Evolutionary conservation across 2,329 filamentous ascomycete species (phyloP), one percentile per base, ranked within the genome.

Genomic region (Pseudogymnoascus sp.): DNA sequence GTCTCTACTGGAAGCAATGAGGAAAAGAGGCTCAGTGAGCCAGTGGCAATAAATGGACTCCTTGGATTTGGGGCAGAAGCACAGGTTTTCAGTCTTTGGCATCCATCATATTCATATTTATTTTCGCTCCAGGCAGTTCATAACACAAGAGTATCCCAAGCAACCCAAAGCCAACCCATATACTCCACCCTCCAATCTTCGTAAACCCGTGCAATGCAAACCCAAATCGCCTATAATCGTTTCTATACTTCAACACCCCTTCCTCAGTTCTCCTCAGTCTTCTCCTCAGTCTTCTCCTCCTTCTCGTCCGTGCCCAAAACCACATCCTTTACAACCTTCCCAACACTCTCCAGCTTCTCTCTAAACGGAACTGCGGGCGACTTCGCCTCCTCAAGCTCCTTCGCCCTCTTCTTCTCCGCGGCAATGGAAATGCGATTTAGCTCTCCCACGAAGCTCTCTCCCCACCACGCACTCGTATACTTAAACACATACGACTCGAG

Each of bases 391-490:
- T 52, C 45, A 14, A 52, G 7, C 35, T 41, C 33, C 59, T 33
- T 63, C 21, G 60, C 61, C 28, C 62, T 66, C 65, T 67, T 72
- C 66, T 68, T 64, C 37, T 70, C 67, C 4, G 71, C 71, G 61
- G 68, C 65, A 63, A 72, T 70, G 60, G 70, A 72, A 58, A 73
- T 74, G 21, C 67, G 65, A 1, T 69, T 65, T 75, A 97, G 82
- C 76, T 97, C 93, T 11, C 85, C 84, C 60, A 97, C 92, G 73
- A 97, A 97, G 67, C 89, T 93, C 74, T 93, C 86, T 25, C 93
- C 93, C 93, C 93, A 97, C 88, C 95, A 97, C 8, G 93, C 90
- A 74, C 91, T 96, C 1, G 95, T 99, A 78, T 97, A 97, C 79
- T 96, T 97, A 77, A 93, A 93, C 64, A 97, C 91, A 73, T 97